Evolutionary conservation across 768 basidiomycete genomes (phyloP).

Genomic region (Ephemerocybe angulata): DNA sequence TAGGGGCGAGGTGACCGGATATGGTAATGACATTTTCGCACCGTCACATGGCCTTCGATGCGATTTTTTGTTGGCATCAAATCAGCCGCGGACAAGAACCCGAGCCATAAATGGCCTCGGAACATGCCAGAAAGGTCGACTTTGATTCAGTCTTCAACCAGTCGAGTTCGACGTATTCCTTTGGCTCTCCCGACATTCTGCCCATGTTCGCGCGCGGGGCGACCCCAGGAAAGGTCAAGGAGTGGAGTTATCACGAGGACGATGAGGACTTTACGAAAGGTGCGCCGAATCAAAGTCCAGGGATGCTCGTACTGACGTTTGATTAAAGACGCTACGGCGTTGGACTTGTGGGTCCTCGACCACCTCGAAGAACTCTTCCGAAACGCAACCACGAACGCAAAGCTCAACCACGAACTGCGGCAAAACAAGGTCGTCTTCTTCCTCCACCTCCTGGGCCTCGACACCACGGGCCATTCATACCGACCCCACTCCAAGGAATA

Average conservation of each 20-base stretch:
- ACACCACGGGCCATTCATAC: slow-evolving; percentile 86
- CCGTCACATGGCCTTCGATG: too few relatives aligned
- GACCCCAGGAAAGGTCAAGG: slow-evolving; percentile 60
- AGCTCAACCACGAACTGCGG: slow-evolving; percentile 49
- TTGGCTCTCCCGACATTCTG: slow-evolving; percentile 85
- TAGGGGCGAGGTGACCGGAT: too few relatives aligned
- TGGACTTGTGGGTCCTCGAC: slow-evolving; percentile 79
- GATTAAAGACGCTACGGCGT: slow-evolving; percentile 73
- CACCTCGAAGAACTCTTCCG: slow-evolving; percentile 57
- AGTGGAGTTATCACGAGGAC: slow-evolving; percentile 73
- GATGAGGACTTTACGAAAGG: slow-evolving; percentile 87
- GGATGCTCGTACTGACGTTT: too few relatives aligned
- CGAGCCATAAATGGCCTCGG: too few relatives aligned
- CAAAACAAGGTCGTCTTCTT: slow-evolving; percentile 71
- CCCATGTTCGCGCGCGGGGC: slow-evolving; percentile 86
- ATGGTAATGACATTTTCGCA: too few relatives aligned
- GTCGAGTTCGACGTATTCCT: slow-evolving; percentile 72
- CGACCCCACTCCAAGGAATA: slow-evolving; percentile 86
- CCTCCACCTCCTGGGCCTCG: slow-evolving; percentile 77
- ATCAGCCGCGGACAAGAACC: too few relatives aligned
- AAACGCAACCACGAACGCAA: slow-evolving; percentile 55
- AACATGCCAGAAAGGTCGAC: too few relatives aligned
- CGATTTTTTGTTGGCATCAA: too few relatives aligned
- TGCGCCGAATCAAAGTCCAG: too few relatives aligned
- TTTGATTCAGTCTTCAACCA: slow-evolving; percentile 90